Base-by-base conservation (phyloP, 495 filamentous ascomycete species). In the Trichocladium uniseriatum region DNA sequence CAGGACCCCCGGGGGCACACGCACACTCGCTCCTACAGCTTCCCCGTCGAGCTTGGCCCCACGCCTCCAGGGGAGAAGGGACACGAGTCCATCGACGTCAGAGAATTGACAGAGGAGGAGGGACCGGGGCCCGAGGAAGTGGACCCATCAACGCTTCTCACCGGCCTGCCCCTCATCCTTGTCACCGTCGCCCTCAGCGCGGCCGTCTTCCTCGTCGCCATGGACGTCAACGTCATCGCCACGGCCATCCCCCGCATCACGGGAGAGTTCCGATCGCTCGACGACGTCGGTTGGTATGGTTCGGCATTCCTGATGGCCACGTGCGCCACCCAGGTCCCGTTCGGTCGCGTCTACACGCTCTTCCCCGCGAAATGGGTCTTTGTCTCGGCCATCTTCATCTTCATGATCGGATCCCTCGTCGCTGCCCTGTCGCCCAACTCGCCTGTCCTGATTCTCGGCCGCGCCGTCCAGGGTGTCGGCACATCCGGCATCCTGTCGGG, bases 291-390 rank as follows among this genome's bases (percentile, higher is more conserved):
- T 19, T 77, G 73, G 73, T 79, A 79, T 54, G 71, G 67, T 8
- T 67, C 67, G 11, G 60, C 67, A 8, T 77, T 75, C 43, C 57
- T 73, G 8, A 58, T 77, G 27, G 84, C 83, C 2, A 80, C 77
- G 2, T 64, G 59, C 11, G 64, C 80, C n/a, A 78, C 85, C 49
- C 81, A 83, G 53, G 65, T 89, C 24, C 64, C 82, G 36, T 86
- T 82, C 52, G 86, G 86, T 42, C 83, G 82, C 59, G 55, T 89
- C 21, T 90, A 87, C 67, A 82, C 75, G 7, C 84, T 86, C 69
- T 87, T 80, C 63, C 72, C 76, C 15, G 71, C 79, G 49, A 86
- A 87, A 58, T 79, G 66, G 69, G 73, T 58, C 14, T 77, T 70
- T 35, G 47, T 77, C 15, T 18, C 48, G 20, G 58, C 64, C 24